Evolutionary conservation across 495 filamentous ascomycete species (phyloP).

Genomic region (Penicillium arizonense): DNA sequence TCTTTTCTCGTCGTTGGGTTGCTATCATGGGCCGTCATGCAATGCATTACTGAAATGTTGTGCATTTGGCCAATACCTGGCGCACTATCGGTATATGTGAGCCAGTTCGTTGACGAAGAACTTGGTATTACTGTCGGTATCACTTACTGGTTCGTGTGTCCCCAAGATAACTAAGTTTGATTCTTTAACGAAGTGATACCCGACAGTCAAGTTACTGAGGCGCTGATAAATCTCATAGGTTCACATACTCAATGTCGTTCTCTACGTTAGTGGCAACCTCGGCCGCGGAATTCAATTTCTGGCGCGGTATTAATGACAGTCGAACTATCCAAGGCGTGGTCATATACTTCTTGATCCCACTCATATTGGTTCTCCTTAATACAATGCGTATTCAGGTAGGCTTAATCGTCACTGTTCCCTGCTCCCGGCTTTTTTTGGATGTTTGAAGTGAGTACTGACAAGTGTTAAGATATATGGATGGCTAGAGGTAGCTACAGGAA

Average conservation of each 20-base stretch:
- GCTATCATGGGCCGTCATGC: slow-evolving; percentile 42
- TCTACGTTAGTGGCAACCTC: slow-evolving; percentile 38
- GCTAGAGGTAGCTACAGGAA: slow-evolving; percentile 37
- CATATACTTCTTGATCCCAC: slow-evolving; percentile 28
- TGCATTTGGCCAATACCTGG: slow-evolving; percentile 49
- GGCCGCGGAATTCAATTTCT: slow-evolving; percentile 38
- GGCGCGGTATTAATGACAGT: slow-evolving; percentile 14
- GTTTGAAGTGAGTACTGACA: neutral
- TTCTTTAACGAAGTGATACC: neutral
- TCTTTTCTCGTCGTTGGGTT: slow-evolving; percentile 41
- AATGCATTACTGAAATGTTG: slow-evolving; percentile 48
- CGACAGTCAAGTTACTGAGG: neutral
- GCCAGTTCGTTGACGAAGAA: slow-evolving; percentile 48
- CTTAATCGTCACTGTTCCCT: neutral
- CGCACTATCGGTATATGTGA: slow-evolving; percentile 44
- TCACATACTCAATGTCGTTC: slow-evolving; percentile 43
- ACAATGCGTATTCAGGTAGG: slow-evolving; percentile 31
- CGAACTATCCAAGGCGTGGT: slow-evolving; percentile 27
- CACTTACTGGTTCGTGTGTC: slow-evolving; percentile 41
- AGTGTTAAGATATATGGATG: slow-evolving; percentile 33
- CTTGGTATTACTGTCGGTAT: slow-evolving; percentile 45
- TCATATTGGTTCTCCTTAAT: slow-evolving; percentile 33
- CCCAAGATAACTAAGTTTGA: neutral
- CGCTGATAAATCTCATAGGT: slow-evolving; percentile 25
- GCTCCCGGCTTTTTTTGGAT: neutral